These are phyloP conservation scores for Suillus sp. DNA, from an alignment of 768 basidiomycete species.

Conservation along the genomic window DNA sequence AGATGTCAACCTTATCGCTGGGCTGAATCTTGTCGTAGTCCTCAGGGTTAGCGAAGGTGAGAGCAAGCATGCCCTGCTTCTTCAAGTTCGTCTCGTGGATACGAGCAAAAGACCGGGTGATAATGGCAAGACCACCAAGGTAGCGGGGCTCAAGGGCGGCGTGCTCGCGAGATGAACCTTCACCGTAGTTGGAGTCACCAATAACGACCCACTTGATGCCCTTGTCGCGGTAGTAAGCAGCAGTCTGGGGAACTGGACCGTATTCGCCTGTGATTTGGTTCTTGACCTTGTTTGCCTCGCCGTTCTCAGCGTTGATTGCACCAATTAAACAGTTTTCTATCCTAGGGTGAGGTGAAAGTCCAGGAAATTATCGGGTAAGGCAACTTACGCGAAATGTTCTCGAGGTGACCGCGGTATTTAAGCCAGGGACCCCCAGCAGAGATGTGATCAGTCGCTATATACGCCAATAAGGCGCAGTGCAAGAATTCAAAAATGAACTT, in stretches of 20 bases:
- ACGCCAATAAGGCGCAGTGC: constrained; percentile 8
- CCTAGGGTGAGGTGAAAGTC: constrained; percentile 14
- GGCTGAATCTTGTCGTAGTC: too few relatives aligned
- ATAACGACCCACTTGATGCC: constrained; percentile 97
- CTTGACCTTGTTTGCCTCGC: constrained; percentile 94
- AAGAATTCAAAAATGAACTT: background rate
- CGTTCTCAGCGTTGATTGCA: constrained; percentile 94
- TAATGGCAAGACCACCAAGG: constrained; percentile 94
- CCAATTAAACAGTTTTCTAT: constrained; percentile 96
- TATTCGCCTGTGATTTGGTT: constrained; percentile 88
- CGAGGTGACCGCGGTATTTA: constrained; percentile 98
- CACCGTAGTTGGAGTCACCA: constrained; percentile 95
- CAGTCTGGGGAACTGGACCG: constrained; percentile 83
- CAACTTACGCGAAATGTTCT: constrained; percentile 91
- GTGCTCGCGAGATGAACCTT: constrained; percentile 97
- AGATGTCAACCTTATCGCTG: constrained; percentile 84
- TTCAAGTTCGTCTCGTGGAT: constrained; percentile 99
- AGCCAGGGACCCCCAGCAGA: constrained; percentile 99
- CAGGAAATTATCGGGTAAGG: background rate
- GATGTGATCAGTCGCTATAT: constrained; percentile 85
- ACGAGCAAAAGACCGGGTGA: constrained; percentile 94
- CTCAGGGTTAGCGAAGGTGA: constrained; percentile 79
- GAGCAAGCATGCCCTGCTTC: constrained; percentile 98
- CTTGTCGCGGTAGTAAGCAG: constrained; percentile 83
- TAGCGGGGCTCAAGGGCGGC: constrained; percentile 95